Evolutionary conservation across 2,329 filamentous ascomycete genomes (phyloP).

Genomic region (Lachnellula subtilissima): DNA sequence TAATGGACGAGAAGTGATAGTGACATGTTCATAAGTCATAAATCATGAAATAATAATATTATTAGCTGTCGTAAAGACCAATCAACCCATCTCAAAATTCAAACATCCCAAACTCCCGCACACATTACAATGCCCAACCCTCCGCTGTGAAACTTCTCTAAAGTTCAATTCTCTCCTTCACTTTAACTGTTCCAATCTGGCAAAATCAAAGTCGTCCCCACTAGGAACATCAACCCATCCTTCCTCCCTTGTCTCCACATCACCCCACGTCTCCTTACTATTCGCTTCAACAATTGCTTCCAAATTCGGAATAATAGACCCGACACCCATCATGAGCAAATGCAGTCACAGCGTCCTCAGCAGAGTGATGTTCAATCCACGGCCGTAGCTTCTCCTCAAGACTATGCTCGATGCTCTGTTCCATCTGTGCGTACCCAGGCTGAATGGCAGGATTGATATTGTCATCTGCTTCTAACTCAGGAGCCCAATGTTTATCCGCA

Average conservation of each 20-base stretch:
- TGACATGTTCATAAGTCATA: too few relatives aligned
- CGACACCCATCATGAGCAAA: background rate
- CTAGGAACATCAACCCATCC: background rate
- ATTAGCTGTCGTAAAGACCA: too few relatives aligned
- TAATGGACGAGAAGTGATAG: too few relatives aligned
- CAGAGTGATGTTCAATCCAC: slow-evolving; percentile 11
- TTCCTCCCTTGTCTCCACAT: background rate
- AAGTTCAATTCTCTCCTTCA: background rate
- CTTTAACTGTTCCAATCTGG: slow-evolving; percentile 14
- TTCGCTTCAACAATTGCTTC: background rate
- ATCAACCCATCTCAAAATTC: too few relatives aligned
- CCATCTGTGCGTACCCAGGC: background rate
- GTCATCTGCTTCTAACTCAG: background rate
- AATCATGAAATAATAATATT: too few relatives aligned
- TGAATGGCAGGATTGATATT: background rate
- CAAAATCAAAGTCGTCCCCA: slow-evolving; percentile 17
- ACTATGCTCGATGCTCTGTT: slow-evolving; percentile 8
- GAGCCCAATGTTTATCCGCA: background rate
- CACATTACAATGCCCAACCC: too few relatives aligned
- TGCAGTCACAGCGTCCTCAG: background rate
- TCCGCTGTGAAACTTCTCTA: too few relatives aligned
- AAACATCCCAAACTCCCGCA: too few relatives aligned
- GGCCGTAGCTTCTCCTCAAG: slow-evolving; percentile 14
- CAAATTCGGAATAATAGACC: background rate
- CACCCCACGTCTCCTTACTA: background rate